phyloP scores from a whole-genome alignment of 352 stramenopile genomes.

The Pythium scleroteichum region DNA sequence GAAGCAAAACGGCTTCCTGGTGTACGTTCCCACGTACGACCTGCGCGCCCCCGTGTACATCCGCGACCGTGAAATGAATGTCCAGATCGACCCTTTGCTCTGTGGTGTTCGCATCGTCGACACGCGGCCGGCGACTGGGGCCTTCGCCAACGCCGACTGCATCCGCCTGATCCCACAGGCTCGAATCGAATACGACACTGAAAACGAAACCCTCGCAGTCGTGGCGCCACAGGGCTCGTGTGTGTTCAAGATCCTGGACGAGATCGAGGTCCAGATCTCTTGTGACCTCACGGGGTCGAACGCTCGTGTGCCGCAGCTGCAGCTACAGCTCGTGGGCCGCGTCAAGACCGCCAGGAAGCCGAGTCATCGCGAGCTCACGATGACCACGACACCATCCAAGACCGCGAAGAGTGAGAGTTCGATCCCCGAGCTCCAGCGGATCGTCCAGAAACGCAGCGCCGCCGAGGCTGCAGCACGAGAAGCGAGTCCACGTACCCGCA shows the following conservation, averaged over 20 bases:
- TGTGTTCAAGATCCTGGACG: conserved; percentile 68
- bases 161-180: conserved; percentile 72
- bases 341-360: conserved; percentile 31
- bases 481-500: conserved; percentile 9
- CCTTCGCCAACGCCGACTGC: conserved; percentile 55
- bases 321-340: conserved; percentile 65
- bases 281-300: conserved; percentile 70
- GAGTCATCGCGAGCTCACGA: conserved; percentile 12
- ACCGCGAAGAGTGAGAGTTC: conserved; percentile 22
- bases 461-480: conserved; percentile 12
- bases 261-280: conserved; percentile 79
- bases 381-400: conserved; percentile 20
- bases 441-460: conserved; percentile 54
- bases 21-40: conserved; percentile 93
- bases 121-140: conserved; percentile 52
- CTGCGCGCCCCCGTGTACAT: conserved; percentile 91
- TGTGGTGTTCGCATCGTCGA: conserved; percentile 72
- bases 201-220: conserved; percentile 34
- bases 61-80: conserved; percentile 76
- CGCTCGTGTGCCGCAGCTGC: conserved; percentile 74
- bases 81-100: conserved; percentile 83
- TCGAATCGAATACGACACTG: conserved; percentile 30
- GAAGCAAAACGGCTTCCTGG: conserved; percentile 92
- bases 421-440: conserved; percentile 62
- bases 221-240: conserved; percentile 27